Evolutionary conservation across 2,329 filamentous ascomycete species (phyloP).

Genomic region (Phaeosphaeria sp.): DNA sequence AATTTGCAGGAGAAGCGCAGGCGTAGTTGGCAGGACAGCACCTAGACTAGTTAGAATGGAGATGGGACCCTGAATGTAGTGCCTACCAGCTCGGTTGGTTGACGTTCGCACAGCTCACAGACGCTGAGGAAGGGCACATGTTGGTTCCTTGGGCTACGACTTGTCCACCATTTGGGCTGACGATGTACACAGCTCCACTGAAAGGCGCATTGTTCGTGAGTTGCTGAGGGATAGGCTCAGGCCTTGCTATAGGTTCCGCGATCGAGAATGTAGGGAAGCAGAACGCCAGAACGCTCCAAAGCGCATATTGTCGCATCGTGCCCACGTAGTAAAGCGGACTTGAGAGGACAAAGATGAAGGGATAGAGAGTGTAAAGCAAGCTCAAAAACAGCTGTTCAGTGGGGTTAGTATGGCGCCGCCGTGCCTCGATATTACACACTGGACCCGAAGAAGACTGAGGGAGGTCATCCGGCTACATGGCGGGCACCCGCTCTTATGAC

Average conservation of each 20-base stretch:
- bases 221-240: slow-evolving; percentile 35
- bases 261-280: slow-evolving; percentile 19
- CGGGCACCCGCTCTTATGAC: slow-evolving; percentile 34
- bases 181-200: slow-evolving; percentile 49
- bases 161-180: slow-evolving; percentile 39
- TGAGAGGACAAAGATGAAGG: neutral
- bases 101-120: slow-evolving; percentile 51
- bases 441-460: slow-evolving; percentile 11
- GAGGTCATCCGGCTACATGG: slow-evolving; percentile 17
- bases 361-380: neutral
- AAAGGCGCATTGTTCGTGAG: slow-evolving; percentile 48
- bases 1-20: slow-evolving; percentile 39
- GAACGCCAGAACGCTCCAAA: slow-evolving; percentile 13
- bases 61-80: slow-evolving; percentile 11
- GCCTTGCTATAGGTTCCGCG: slow-evolving; percentile 33
- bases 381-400: neutral
- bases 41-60: slow-evolving; percentile 24
- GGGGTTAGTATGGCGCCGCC: slow-evolving; percentile 16
- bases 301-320: slow-evolving; percentile 25
- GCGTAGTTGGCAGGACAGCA: slow-evolving; percentile 46
- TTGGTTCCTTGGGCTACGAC: slow-evolving; percentile 43
- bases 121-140: slow-evolving; percentile 43
- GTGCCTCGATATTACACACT: slow-evolving; percentile 9
- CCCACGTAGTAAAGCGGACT: neutral
- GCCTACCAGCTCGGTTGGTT: slow-evolving; percentile 51